phyloP scores from a whole-genome alignment of 768 basidiomycete genomes.

The Boletus subparvulus region DNA sequence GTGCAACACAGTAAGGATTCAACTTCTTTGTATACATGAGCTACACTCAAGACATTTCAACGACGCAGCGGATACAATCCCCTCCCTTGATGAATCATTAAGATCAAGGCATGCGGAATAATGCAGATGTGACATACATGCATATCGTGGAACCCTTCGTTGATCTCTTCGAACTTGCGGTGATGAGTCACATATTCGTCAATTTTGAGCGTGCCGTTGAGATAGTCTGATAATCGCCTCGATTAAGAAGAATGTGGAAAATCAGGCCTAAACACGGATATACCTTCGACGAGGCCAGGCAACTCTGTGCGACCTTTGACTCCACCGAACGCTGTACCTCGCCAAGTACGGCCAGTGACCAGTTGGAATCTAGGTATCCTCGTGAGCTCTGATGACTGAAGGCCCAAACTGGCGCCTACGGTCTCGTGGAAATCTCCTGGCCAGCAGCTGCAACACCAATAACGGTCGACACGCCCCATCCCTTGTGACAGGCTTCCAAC shows the following conservation, averaged over 20 bases:
- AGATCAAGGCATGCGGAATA: background rate
- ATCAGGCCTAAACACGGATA: slow-evolving; percentile 3
- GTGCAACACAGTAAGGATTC: background rate
- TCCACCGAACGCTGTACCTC: slow-evolving; percentile 94
- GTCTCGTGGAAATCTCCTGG: slow-evolving; percentile 89
- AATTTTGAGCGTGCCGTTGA: slow-evolving; percentile 78
- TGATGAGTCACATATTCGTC: slow-evolving; percentile 97
- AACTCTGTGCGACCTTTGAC: slow-evolving; percentile 98
- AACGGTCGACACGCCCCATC: slow-evolving; percentile 95
- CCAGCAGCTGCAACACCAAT: slow-evolving; percentile 98
- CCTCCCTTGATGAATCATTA: slow-evolving; percentile 46
- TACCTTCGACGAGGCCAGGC: slow-evolving; percentile 89
- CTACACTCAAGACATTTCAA: slow-evolving; percentile 69
- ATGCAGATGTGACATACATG: slow-evolving; percentile 64
- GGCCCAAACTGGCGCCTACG: slow-evolving; percentile 45
- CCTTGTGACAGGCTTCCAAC: slow-evolving; percentile 98
- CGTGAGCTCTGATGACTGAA: slow-evolving; percentile 5
- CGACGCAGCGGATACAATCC: slow-evolving; percentile 92
- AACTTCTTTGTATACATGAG: background rate
- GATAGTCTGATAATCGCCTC: slow-evolving; percentile 58
- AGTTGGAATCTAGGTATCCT: slow-evolving; percentile 48
- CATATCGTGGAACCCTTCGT: slow-evolving; percentile 93
- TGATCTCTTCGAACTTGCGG: slow-evolving; percentile 70
- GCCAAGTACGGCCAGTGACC: slow-evolving; percentile 90
- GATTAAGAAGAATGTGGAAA: background rate